Evolutionary conservation across 1,284 basidiomycete species (phyloP).

Genomic region (Wallemia mellicola): DNA sequence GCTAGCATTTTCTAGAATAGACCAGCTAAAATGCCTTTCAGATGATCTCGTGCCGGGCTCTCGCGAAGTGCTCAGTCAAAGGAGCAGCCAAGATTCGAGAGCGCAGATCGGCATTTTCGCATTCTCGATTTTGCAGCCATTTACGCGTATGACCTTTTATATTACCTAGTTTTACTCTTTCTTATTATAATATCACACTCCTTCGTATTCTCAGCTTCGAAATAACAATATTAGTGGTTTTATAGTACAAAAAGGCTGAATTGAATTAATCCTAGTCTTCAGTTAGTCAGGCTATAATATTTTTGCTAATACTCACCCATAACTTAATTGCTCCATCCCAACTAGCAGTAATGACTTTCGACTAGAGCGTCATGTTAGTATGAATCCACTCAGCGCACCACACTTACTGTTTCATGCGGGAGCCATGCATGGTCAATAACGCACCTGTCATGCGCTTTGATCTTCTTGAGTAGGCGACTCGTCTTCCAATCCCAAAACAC

Average conservation of each 20-base stretch:
- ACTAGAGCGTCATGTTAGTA: no score
- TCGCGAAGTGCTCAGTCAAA: no score
- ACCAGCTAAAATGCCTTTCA: no score
- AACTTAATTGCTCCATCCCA: slow-evolving; percentile 95
- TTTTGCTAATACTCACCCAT: slow-evolving; percentile 27
- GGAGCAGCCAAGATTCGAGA: background rate
- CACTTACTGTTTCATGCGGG: slow-evolving; percentile 90
- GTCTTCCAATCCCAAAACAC: slow-evolving; percentile 99
- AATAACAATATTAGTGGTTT: background rate
- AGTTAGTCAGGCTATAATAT: background rate
- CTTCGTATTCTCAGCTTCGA: background rate
- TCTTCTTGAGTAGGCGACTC: slow-evolving; percentile 63
- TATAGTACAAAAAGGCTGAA: no score
- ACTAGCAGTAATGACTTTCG: slow-evolving; percentile 77
- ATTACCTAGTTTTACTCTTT: no score
- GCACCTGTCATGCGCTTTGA: slow-evolving; percentile 72
- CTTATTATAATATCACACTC: background rate
- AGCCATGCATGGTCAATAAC: slow-evolving; percentile 94
- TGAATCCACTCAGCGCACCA: no score
- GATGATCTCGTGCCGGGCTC: background rate
- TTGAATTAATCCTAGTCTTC: no score
- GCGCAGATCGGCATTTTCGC: background rate
- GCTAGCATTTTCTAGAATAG: no score
- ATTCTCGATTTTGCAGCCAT: background rate
- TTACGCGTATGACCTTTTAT: no score